Conservation (phyloP, 768 basidiomycete species). For the Clitopilus passeckerianus region DNA sequence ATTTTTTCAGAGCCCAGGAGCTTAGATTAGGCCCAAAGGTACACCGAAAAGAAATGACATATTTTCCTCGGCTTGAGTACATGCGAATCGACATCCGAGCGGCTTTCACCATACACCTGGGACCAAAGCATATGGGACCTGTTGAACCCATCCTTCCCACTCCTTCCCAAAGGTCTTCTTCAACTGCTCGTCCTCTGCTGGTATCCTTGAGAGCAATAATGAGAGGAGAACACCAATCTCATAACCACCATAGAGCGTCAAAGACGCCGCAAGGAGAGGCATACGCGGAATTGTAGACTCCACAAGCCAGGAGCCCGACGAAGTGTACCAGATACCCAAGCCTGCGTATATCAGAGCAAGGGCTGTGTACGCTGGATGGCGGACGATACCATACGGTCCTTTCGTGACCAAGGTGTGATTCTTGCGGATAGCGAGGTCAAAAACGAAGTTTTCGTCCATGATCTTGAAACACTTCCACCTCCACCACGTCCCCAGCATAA, state of each 20-base stretch:
- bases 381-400: slow-evolving; percentile 1
- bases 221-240: not conserved
- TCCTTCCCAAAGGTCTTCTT: slow-evolving; percentile 3
- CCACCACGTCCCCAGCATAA: not conserved
- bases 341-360: not conserved
- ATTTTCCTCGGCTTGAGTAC: no score
- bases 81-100: not conserved
- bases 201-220: not conserved
- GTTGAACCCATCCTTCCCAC: slow-evolving; percentile 1
- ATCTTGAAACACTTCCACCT: not conserved
- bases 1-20: no score
- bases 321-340: not conserved
- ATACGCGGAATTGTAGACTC: not conserved
- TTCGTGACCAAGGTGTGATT: not conserved
- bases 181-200: not conserved
- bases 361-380: not conserved
- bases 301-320: not conserved
- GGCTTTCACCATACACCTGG: not conserved
- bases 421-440: not conserved
- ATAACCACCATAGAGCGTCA: not conserved
- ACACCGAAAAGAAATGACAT: no score
- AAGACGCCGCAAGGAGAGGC: not conserved
- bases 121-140: not conserved
- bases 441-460: not conserved
- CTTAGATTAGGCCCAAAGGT: no score